Evolutionary conservation across 2,329 filamentous ascomycete species (phyloP).

Genomic region (Penicillium olsonii): DNA sequence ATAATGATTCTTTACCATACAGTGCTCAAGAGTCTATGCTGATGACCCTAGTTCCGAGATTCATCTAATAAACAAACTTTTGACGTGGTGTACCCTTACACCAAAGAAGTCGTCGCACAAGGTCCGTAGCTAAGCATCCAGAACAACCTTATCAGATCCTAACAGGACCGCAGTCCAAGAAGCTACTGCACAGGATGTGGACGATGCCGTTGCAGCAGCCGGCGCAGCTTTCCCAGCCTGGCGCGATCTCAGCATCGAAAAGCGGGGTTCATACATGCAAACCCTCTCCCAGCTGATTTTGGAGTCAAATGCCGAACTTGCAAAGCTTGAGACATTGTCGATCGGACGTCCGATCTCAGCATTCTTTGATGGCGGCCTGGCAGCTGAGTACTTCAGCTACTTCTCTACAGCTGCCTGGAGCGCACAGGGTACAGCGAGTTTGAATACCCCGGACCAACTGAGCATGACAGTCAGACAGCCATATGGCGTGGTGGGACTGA

Average conservation of each 20-base stretch:
- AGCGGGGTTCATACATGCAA: slow-evolving; percentile 35
- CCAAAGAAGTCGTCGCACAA: slow-evolving; percentile 30
- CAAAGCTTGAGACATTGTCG: slow-evolving; percentile 38
- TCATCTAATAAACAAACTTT: slow-evolving; percentile 32
- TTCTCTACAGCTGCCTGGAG: slow-evolving; percentile 33
- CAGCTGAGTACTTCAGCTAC: slow-evolving; percentile 27
- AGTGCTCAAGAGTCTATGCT: background rate
- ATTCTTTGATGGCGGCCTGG: slow-evolving; percentile 25
- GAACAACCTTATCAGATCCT: background rate
- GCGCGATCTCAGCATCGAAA: slow-evolving; percentile 36
- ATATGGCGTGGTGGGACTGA: slow-evolving; percentile 59
- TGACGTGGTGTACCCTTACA: slow-evolving; percentile 32
- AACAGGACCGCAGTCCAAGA: slow-evolving; percentile 28
- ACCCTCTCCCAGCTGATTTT: slow-evolving; percentile 35
- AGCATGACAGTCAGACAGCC: slow-evolving; percentile 48
- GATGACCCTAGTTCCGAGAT: slow-evolving; percentile 24
- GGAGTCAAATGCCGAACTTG: slow-evolving; percentile 32
- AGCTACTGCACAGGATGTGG: slow-evolving; percentile 34
- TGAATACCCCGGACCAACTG: slow-evolving; percentile 30
- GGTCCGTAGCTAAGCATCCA: slow-evolving; percentile 17
- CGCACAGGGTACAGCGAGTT: slow-evolving; percentile 32
- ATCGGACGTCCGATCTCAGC: slow-evolving; percentile 38
- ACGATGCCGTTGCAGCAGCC: slow-evolving; percentile 41
- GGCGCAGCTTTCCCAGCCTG: slow-evolving; percentile 41
- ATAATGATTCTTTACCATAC: background rate